Percentiles rank a stretch among this genome's conserved stretches.
These are phyloP conservation scores for Boletus rufocinnamomeus DNA, from an alignment of 768 basidiomycete species.

Conservation along the genomic window DNA sequence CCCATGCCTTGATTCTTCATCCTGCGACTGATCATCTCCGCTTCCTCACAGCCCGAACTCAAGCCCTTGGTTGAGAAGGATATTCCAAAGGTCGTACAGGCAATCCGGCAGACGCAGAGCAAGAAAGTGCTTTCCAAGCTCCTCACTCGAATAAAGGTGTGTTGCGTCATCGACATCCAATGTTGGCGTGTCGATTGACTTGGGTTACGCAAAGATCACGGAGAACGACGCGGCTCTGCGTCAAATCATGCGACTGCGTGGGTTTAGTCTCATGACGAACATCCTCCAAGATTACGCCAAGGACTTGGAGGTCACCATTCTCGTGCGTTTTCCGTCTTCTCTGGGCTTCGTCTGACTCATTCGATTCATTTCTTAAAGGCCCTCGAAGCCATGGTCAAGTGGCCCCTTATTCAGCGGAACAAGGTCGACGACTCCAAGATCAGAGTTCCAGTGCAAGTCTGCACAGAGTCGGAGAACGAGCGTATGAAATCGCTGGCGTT, in stretches of 20 bases:
- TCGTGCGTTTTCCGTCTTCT: constrained; percentile 49
- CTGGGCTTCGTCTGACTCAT: background rate
- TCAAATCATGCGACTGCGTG: constrained; percentile 89
- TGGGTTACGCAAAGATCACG: constrained; percentile 62
- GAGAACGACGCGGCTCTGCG: constrained; percentile 76
- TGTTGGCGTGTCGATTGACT: background rate
- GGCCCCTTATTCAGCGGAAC: constrained; percentile 85
- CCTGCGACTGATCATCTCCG: background rate
- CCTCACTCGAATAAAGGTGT: constrained; percentile 80
- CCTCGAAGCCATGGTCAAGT: constrained; percentile 66
- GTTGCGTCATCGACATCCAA: background rate
- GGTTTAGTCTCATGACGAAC: constrained; percentile 89
- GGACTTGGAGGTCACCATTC: constrained; percentile 68
- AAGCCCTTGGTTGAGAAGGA: constrained; percentile 77
- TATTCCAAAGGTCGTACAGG: constrained; percentile 89
- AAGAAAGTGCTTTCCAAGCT: constrained; percentile 81
- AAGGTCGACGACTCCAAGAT: constrained; percentile 88
- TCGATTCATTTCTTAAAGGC: constrained; percentile 40
- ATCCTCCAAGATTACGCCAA: constrained; percentile 74
- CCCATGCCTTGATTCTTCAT: background rate
- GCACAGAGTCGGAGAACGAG: constrained; percentile 57
- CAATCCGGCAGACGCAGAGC: constrained; percentile 84
- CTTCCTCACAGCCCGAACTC: constrained; percentile 61
- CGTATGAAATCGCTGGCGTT: constrained; percentile 58
- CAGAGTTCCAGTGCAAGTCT: constrained; percentile 58